Evolutionary conservation across 495 filamentous ascomycete genomes (phyloP), one percentile per base, ranked within the genome.

Genomic region (Aspergillus mulundensis): DNA sequence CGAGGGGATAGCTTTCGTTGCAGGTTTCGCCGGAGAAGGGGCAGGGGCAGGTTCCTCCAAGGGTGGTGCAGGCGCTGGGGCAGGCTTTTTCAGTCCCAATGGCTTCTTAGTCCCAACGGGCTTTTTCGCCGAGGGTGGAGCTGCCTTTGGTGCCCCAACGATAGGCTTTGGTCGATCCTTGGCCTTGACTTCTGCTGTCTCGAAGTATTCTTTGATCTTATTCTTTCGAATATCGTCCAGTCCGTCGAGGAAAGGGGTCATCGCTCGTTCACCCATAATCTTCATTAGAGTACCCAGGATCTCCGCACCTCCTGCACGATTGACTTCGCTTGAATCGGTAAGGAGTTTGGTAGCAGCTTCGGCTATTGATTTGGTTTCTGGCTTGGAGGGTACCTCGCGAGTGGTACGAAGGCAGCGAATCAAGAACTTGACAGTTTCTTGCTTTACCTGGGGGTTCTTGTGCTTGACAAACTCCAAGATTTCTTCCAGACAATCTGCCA

Each of bases 381-480:
- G 77, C 58, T 93, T 91, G 49, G 82, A 77, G 8, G 95, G 95
- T 5, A 89, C 88, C 16, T 90, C 86, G 57, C 85, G 77, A 4
- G 94, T 96, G 1, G 83, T 92, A 58, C 87, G 84, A 28, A 99
- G 81, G 69, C 88, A 95, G 58, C 93, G 81, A 28, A 95, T 86
- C 23, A 99, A 76, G 58, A 97, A 96, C 57, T 87, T 91, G 65
- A 96, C 84, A 4, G 89, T 93, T 49, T 95, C 91, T 54, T 95
- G 88, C 69, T 99, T 99, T 46, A 99, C 86, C 60, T 96, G 91
- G 0, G 94, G 95, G 65, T 99, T 99, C 66, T 99, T 99, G 75
- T 96, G 88, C 55, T 83, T 87, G 32, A 97, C 73, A 61, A 84
- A 91, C 60, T 94, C 87, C 0, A 92, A 71, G 30, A 88, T 95